Percentiles rank a stretch among this genome's conserved stretches.
phyloP scores from a whole-genome alignment of 106 monocot species.

The Dendrobium officinale region DNA sequence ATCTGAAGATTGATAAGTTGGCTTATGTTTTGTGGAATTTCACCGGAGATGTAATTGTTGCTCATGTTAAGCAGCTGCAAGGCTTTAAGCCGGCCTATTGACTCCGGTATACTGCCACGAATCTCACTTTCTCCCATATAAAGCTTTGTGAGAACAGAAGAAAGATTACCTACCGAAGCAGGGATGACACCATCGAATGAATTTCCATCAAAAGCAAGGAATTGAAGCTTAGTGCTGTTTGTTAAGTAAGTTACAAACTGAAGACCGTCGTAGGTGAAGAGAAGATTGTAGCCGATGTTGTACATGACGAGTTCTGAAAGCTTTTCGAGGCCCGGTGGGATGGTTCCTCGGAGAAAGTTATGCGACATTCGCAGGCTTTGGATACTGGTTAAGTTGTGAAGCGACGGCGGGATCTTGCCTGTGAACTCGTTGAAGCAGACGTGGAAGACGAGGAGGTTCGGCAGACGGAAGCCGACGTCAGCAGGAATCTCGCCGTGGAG shows the following conservation, averaged over 20 bases:
- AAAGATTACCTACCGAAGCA: neutral
- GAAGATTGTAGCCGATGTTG: neutral
- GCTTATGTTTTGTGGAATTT: neutral
- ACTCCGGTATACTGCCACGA: neutral
- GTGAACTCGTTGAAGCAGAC: too few relatives aligned
- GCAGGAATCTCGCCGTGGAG: conserved; percentile 26
- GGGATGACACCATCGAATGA: neutral
- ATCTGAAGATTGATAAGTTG: neutral
- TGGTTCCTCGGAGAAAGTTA: too few relatives aligned
- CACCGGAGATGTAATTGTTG: neutral
- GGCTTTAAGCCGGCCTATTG: neutral
- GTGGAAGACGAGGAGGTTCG: too few relatives aligned
- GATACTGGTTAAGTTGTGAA: too few relatives aligned
- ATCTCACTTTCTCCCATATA: neutral
- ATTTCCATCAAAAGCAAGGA: neutral
- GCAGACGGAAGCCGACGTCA: neutral
- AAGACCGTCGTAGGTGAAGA: neutral
- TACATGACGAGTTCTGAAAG: neutral
- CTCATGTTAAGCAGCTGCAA: neutral
- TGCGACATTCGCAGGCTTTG: too few relatives aligned
- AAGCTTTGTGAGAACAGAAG: neutral
- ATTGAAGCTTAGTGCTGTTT: neutral
- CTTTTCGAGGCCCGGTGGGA: conserved; percentile 13
- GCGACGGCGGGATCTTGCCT: too few relatives aligned
- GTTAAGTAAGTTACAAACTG: neutral